A percentile compares a stretch with the other conserved stretches of the same genome.
These are phyloP conservation scores for Colletotrichum sp. DNA, from an alignment of 2,329 filamentous ascomycete genomes.

Conservation along the genomic window DNA sequence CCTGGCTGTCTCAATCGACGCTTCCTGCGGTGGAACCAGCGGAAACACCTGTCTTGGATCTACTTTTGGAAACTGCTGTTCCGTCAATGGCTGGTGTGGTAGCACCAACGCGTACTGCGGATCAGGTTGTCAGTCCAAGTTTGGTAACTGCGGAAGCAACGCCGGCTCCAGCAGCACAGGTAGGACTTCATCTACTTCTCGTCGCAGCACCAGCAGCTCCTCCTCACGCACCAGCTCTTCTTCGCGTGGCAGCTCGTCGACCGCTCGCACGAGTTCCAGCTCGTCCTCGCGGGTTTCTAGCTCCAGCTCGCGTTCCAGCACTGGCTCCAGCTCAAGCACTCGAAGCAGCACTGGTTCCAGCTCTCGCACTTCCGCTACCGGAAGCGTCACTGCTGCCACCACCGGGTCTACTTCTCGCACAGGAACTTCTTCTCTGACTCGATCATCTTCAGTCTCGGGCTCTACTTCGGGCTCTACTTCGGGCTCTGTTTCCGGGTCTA, in stretches of 20 bases:
- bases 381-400: neutral
- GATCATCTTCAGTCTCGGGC: neutral
- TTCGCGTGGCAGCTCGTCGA: neutral
- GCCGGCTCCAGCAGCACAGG: neutral
- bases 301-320: neutral
- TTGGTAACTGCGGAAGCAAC: slow-evolving; percentile 17
- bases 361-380: neutral
- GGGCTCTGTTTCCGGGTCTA: neutral
- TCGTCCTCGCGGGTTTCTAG: neutral
- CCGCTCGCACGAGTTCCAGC: neutral
- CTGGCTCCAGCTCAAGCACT: neutral
- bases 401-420: neutral
- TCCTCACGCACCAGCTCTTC: neutral
- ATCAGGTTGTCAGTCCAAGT: slow-evolving; percentile 20
- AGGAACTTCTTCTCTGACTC: neutral
- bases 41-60: slow-evolving; percentile 38
- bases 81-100: slow-evolving; percentile 43
- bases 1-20: slow-evolving; percentile 33
- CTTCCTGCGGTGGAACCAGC: slow-evolving; percentile 35
- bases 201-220: neutral
- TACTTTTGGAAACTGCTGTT: slow-evolving; percentile 43
- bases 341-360: neutral
- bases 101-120: slow-evolving; percentile 24
- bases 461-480: neutral
- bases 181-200: neutral